These are phyloP conservation scores for Bisporella sp. DNA, from an alignment of 2,329 filamentous ascomycete genomes.

Conservation along the genomic window DNA sequence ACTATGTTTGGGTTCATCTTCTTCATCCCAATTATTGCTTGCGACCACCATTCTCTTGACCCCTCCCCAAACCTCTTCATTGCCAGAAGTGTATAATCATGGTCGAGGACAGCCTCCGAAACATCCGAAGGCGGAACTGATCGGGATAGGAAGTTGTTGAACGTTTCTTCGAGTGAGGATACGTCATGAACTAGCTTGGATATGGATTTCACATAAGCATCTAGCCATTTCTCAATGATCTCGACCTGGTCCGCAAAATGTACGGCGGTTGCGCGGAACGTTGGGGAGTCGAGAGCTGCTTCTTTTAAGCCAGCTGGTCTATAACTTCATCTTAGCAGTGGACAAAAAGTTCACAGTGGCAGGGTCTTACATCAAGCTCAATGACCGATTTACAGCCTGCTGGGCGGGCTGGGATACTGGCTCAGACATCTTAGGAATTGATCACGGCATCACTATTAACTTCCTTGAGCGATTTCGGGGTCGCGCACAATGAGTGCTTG, in stretches of 20 bases:
- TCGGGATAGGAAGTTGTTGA: slow-evolving; percentile 69
- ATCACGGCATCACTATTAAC: not conserved
- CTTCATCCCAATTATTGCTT: slow-evolving; percentile 65
- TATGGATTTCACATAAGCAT: slow-evolving; percentile 57
- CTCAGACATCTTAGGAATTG: slow-evolving; percentile 14
- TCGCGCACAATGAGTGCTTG: no score
- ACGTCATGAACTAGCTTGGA: slow-evolving; percentile 59
- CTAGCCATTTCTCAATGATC: slow-evolving; percentile 86
- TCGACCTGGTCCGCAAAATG: slow-evolving; percentile 93
- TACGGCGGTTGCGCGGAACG: slow-evolving; percentile 78
- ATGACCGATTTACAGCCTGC: slow-evolving; percentile 16
- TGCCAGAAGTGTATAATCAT: slow-evolving; percentile 88
- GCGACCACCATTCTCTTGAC: slow-evolving; percentile 80
- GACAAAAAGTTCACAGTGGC: not conserved
- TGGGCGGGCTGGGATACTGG: slow-evolving; percentile 9
- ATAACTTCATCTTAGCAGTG: not conserved
- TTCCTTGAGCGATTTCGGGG: not conserved
- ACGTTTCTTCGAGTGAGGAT: slow-evolving; percentile 67
- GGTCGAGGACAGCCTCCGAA: slow-evolving; percentile 81
- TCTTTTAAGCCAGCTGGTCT: slow-evolving; percentile 57
- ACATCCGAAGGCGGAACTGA: slow-evolving; percentile 67
- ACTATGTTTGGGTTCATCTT: slow-evolving; percentile 70
- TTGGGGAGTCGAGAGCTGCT: slow-evolving; percentile 92
- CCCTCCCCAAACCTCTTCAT: slow-evolving; percentile 81
- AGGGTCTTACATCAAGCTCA: slow-evolving; percentile 20